Base-by-base conservation (phyloP, 2,329 filamentous ascomycete species). In the Juglanconis juglandina region DNA sequence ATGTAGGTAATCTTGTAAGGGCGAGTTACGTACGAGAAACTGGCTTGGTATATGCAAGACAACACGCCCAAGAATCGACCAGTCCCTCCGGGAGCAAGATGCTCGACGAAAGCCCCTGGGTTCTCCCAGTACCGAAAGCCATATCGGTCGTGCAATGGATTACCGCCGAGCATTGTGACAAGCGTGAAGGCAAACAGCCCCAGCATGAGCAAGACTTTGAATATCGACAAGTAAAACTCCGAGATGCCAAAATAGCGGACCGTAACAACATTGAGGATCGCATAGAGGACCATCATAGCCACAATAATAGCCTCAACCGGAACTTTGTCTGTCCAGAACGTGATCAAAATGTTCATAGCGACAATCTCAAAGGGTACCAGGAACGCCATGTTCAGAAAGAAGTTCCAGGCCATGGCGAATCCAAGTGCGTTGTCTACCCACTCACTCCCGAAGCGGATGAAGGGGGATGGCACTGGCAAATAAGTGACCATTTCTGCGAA, bases 51-150 rank as follows among this genome's bases (percentile, higher is more conserved):
- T 49, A 87, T 69, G 63, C 85, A 86, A 56, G 85, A 81, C 24
- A 89, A 72, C 65, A 89, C 87, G 1, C 87, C 87, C 2, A 88
- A 75, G 67, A 87, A 89, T 44, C 79, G 77, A 14, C 85, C 86
- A 0, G 85, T 75, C 53, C 77, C 69, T 7, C 84, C 85, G 0
- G 73, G 71, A 51, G 81, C 78, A 64, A 82, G 79, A 34, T 79
- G 73, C 63, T 82, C 78, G 7, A 76, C 77, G 69, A 87, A 87
- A 0, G 83, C 72, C 8, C 85, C 84, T 0, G 81, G 81, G 5
- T 76, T 63, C 5, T 76, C 75, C 81, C 73, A 75, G 65, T 73
- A 71, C 14, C 68, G 65, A 62, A 74, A 74, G 11, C 72, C 72
- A 52, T 72, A 71, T 7, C 67, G 65, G 55, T 73, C 70, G 50